Conservation (phyloP, 495 filamentous ascomycete genomes). For the Neurospora discreta region DNA sequence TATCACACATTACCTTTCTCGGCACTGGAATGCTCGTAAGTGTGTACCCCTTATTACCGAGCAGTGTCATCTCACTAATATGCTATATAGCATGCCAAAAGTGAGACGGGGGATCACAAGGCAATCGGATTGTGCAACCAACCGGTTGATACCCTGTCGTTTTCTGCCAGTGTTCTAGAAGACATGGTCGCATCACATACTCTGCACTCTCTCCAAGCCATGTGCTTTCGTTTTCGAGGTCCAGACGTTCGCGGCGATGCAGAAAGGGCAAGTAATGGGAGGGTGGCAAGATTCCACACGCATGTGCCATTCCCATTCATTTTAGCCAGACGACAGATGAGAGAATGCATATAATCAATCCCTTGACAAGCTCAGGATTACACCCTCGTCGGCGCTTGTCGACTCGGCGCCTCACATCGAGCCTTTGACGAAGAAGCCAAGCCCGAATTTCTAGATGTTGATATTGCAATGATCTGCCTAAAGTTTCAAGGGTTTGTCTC, state of each 20-base stretch:
- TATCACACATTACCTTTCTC: not conserved
- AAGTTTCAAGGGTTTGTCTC: not conserved
- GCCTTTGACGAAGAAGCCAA: not conserved
- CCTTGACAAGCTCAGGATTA: not conserved
- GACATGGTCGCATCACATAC: not conserved
- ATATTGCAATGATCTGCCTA: not conserved
- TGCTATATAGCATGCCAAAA: not conserved
- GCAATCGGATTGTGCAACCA: constrained; percentile 14
- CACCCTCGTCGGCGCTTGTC: not conserved
- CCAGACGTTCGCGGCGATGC: not conserved
- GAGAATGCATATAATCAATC: not conserved
- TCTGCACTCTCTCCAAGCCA: constrained; percentile 4
- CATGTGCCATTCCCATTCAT: not conserved
- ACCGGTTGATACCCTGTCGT: not conserved
- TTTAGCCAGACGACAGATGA: not conserved
- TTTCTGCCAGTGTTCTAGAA: constrained; percentile 20
- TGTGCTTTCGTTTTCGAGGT: not conserved
- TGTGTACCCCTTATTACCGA: not conserved
- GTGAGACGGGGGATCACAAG: not conserved
- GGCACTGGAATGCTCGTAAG: not conserved
- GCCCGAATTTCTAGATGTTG: not conserved
- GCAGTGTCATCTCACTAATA: not conserved
- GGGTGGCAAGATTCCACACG: not conserved
- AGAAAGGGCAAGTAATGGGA: not conserved
- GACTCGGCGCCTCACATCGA: not conserved